Percentiles rank a stretch among this genome's conserved stretches.
phyloP scores from a whole-genome alignment of 176 grass and related monocot genomes.

The Eleusine indica region DNA sequence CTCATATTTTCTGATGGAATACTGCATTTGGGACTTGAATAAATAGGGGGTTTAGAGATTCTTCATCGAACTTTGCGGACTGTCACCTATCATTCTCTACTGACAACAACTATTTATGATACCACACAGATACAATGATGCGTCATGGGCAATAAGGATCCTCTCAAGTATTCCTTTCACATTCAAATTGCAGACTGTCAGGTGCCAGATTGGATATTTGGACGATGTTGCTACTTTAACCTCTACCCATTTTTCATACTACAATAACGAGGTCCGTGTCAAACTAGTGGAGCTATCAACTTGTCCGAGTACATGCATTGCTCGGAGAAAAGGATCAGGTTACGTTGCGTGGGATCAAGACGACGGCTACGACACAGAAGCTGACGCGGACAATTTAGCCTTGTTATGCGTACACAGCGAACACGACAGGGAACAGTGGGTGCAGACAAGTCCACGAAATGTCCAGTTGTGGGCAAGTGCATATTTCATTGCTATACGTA shows the following conservation, averaged over 20 bases:
- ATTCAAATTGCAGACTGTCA: not conserved
- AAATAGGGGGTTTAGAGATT: not conserved
- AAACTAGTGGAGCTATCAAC: not conserved
- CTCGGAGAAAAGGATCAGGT: not conserved
- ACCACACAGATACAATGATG: not conserved
- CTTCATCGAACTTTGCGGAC: not conserved
- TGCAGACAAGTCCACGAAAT: not conserved
- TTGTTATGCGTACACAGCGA: not conserved
- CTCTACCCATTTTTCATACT: not conserved
- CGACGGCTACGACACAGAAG: not conserved
- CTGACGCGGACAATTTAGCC: slow-evolving; percentile 7
- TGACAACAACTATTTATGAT: not conserved
- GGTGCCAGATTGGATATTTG: not conserved
- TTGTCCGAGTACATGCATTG: not conserved
- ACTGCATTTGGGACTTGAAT: no score
- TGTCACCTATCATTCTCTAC: not conserved
- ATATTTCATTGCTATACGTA: not conserved
- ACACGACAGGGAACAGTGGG: not conserved
- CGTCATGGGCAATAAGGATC: slow-evolving; percentile 1
- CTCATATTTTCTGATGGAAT: no score
- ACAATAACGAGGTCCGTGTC: not conserved
- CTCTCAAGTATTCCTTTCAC: slow-evolving; percentile 15
- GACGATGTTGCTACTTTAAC: not conserved
- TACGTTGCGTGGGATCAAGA: not conserved
- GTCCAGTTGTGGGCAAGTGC: not conserved